Percentiles rank a stretch among this genome's conserved stretches.
phyloP scores from a whole-genome alignment of 2,329 filamentous ascomycete genomes.

The Penicillium sp. region DNA sequence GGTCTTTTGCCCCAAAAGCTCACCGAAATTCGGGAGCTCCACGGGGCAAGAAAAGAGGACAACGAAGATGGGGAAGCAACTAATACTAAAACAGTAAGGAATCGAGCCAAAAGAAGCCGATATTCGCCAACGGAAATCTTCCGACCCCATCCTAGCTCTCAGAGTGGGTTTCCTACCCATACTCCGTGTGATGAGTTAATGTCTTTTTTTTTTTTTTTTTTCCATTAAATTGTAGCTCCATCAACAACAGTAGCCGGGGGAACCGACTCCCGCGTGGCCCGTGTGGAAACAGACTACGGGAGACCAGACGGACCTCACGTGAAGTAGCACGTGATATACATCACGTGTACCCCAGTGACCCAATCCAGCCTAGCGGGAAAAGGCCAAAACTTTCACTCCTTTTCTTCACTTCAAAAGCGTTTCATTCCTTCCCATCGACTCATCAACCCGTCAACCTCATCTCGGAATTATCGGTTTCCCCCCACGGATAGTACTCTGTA shows the following conservation, averaged over 20 bases:
- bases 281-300: not conserved
- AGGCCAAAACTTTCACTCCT: not conserved
- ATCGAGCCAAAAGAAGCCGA: not conserved
- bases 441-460: slow-evolving; percentile 9
- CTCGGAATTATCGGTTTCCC: slow-evolving; percentile 10
- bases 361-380: not conserved
- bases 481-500: slow-evolving; percentile 23
- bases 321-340: not conserved
- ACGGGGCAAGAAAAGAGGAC: slow-evolving; percentile 4
- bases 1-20: slow-evolving; percentile 21
- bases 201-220: not conserved
- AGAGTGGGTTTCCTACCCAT: not conserved
- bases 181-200: not conserved
- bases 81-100: slow-evolving; percentile 1
- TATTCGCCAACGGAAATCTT: not conserved
- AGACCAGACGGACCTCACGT: not conserved
- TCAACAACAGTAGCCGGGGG: not conserved
- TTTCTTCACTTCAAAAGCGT: not conserved
- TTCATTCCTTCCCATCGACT: slow-evolving; percentile 3
- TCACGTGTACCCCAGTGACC: not conserved
- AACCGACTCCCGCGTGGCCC: not conserved
- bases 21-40: slow-evolving; percentile 22
- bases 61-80: not conserved
- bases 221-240: not conserved
- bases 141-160: slow-evolving; percentile 8